Conservation (phyloP, 768 basidiomycete genomes). For the Naganishia randhawae region DNA sequence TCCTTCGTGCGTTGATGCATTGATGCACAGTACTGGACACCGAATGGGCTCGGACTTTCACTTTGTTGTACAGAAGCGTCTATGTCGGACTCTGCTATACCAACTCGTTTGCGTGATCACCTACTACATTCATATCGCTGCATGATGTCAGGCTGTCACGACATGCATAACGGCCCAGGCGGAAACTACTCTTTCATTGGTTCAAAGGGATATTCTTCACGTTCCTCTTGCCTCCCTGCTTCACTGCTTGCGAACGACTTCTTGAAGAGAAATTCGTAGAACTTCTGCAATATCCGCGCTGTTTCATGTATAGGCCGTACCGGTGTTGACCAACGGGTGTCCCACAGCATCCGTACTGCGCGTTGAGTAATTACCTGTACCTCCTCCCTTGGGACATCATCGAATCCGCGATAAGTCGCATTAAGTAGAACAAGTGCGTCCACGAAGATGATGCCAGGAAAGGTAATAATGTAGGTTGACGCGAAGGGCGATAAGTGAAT, state of each 20-base stretch:
- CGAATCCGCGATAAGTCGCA: neutral
- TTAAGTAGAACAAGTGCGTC: slow-evolving; percentile 4
- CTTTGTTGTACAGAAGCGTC: no score
- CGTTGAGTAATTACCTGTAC: slow-evolving; percentile 1
- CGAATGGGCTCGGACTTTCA: no score
- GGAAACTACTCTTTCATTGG: neutral
- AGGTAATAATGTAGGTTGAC: slow-evolving; percentile 1
- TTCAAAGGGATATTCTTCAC: neutral
- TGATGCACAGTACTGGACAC: no score
- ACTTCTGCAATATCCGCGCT: neutral
- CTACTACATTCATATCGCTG: neutral
- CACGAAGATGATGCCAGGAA: slow-evolving; percentile 12
- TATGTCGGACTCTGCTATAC: no score
- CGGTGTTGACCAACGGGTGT: neutral
- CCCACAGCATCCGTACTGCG: slow-evolving; percentile 1
- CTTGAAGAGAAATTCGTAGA: neutral
- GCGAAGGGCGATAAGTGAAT: slow-evolving; percentile 2
- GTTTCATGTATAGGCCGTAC: slow-evolving; percentile 6
- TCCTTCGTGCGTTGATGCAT: no score
- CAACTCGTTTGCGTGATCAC: no score
- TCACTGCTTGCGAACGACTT: neutral
- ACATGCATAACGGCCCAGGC: neutral
- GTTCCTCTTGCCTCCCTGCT: neutral
- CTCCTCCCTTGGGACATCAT: neutral
- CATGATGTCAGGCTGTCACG: neutral